Evolutionary conservation across 2,329 filamentous ascomycete genomes (phyloP).

Genomic region (Ophiostoma ulmi): DNA sequence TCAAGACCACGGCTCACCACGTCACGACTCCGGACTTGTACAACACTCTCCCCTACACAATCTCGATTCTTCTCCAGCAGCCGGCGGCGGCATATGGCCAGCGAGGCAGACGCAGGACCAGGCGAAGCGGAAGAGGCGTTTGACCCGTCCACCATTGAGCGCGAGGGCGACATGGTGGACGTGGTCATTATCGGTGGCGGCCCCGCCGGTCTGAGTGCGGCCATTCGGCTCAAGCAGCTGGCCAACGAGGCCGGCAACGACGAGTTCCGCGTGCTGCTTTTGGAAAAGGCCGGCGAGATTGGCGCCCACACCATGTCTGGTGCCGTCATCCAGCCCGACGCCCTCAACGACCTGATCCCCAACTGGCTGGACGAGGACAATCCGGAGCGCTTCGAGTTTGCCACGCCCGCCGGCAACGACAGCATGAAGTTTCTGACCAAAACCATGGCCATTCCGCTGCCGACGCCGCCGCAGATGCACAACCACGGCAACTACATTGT

Average conservation of each 20-base stretch:
- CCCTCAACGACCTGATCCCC: constrained; percentile 83
- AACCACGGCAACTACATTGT: constrained; percentile 98
- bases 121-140: constrained; percentile 49
- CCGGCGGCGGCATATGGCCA: constrained; percentile 27
- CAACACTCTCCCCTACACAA: background rate
- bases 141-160: constrained; percentile 65
- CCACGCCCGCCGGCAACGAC: constrained; percentile 76
- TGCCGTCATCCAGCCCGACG: constrained; percentile 85
- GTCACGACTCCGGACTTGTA: background rate
- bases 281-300: constrained; percentile 93
- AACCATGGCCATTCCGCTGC: constrained; percentile 69
- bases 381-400: constrained; percentile 77
- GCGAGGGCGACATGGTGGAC: constrained; percentile 89
- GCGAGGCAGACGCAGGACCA: constrained; percentile 29
- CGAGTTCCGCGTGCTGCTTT: constrained; percentile 83
- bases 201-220: constrained; percentile 87
- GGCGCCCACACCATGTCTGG: constrained; percentile 94
- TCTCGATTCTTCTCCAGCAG: constrained; percentile 30
- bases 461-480: constrained; percentile 92
- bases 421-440: constrained; percentile 94
- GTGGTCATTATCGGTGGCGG: constrained; percentile 95
- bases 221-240: constrained; percentile 90
- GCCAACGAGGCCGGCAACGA: constrained; percentile 93
- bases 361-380: constrained; percentile 91
- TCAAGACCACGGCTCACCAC: background rate